Base-by-base conservation (phyloP, 345 rosid species). In the Lepidium aucheri region DNA sequence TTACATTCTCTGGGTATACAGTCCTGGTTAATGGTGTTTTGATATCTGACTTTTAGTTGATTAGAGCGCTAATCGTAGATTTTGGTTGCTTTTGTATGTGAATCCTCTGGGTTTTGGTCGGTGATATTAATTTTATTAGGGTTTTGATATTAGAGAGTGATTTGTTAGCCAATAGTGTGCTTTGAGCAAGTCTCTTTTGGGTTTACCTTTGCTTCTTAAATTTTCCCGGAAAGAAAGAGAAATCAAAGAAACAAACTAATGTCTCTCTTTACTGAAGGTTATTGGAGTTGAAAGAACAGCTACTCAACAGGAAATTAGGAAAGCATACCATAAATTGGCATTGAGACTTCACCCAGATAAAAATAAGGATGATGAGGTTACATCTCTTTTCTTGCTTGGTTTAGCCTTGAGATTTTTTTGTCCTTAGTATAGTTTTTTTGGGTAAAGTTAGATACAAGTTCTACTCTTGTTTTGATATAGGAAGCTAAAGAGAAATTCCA, bases 401-500 rank as follows among this genome's bases (percentile, higher is more conserved):
- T 7, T 16, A n/a, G 28, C 26, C 36, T 40, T 32, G 28, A 42
- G 13, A 6, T 2, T 53, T 57, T 20, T 43, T 3, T 16, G 1
- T 18, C 3, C 60, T 9, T 40, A 5, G 32, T 7, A 5, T 28
- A 6, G 7, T 28, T 10, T 2, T 0, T 32, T 14, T 15, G 46
- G 10, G 13, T 34, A 1, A 9, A 13, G 4, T 14, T 43, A 17
- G 1, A 46, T 45, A 9, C 1, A 62, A 8, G 0, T 32, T 3
- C 3, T 47, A 6, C 40, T 60, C 15, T 49, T 15, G 24, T 43
- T 43, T 11, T 38, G 52, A 50, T 35, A 56, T 56, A 94, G 99
- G 97, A 85, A 60, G 96, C 97, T 45, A 94, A 91, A 60, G 96
- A 85, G 70, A 94, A 91, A 39, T 94, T 91, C 76, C 97, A 94